phyloP scores from a whole-genome alignment of 768 basidiomycete genomes.

The Pleurotus sapidus region DNA sequence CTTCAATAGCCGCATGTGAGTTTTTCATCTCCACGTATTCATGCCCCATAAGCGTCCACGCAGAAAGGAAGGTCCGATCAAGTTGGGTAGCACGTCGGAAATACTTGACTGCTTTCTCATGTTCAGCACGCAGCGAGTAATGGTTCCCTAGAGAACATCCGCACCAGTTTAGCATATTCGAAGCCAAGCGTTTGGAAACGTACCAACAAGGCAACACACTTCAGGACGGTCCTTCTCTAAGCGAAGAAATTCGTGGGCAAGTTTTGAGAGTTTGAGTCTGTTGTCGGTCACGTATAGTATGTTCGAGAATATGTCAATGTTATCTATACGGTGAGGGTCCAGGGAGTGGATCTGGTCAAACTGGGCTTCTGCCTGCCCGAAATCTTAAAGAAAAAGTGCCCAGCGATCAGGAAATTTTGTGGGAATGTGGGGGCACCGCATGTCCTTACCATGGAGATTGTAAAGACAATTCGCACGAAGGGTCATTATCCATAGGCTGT shows the following conservation, averaged over 20 bases:
- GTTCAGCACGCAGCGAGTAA: conserved; percentile 89
- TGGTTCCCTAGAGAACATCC: conserved; percentile 74
- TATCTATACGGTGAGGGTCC: conserved; percentile 90
- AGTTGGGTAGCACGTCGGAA: conserved; percentile 94
- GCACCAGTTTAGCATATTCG: not conserved
- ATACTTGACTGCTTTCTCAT: conserved; percentile 94
- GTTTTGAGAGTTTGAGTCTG: conserved; percentile 79
- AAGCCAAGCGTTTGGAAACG: conserved; percentile 23
- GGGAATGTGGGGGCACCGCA: not conserved
- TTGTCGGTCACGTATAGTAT: conserved; percentile 96
- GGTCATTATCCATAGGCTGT: conserved; percentile 83
- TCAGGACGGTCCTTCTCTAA: conserved; percentile 94
- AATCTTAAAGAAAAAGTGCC: conserved; percentile 52
- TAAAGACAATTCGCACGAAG: conserved; percentile 85
- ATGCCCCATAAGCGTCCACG: conserved; percentile 99
- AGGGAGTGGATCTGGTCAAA: conserved; percentile 79
- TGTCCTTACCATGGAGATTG: conserved; percentile 76
- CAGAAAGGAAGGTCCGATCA: conserved; percentile 91
- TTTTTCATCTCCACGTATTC: conserved; percentile 99
- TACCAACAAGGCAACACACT: conserved; percentile 93
- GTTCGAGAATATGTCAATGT: conserved; percentile 95
- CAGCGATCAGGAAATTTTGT: conserved; percentile 5
- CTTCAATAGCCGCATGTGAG: conserved; percentile 97
- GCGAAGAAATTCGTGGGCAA: conserved; percentile 88
- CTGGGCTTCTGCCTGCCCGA: conserved; percentile 77